Base-by-base conservation (phyloP, 768 basidiomycete species). In the Kwoniella mangroviensis region DNA sequence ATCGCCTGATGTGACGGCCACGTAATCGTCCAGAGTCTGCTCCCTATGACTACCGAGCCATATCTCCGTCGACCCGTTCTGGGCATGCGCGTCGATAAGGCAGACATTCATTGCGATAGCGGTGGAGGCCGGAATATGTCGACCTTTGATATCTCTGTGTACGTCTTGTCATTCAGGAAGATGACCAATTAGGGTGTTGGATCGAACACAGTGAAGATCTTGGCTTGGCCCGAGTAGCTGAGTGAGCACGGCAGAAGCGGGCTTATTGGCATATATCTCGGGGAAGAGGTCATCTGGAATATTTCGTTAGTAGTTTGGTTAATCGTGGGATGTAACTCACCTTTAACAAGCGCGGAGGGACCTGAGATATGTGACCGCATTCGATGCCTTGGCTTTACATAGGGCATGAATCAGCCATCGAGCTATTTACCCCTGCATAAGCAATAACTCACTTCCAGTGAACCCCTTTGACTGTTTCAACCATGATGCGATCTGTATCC, bases 21-120 rank as follows among this genome's bases (percentile, higher is more conserved):
- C 64, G n/a, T 56, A 54, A 55, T 65, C 64, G 13, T 53, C 53
- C 52, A 60, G 63, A 51, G 67, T 28, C n/a, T 62, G 54, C 17
- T 51, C 26, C 22, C 28, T 56, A 26, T 66, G 49, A 24, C 65
- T 67, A 6, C 70, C 70, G 49, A 71, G 41, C 70, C 70, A 71
- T 54, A 71, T 11, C n/a, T 71, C 70, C 3, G 70, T 71, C 15
- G 70, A 60, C n/a, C 70, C 70, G 60, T 71, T 71, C 45, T 63
- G 49, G 22, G 70, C 56, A 15, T 49, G 61, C 7, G 61, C 64
- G 43, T 71, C 70, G 45, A 71, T 67, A 21, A 71, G 34, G 43
- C 45, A 67, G 24, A 62, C 63, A 26, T 63, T 54, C 22, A 61
- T 45, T 11, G 69, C 57, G 45, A 70, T 62, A 15, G 51, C 57